A percentile compares a stretch with the other conserved stretches of the same genome.
phyloP scores from a whole-genome alignment of 805 yeast genomes.

The Yueomyces sinensis region DNA sequence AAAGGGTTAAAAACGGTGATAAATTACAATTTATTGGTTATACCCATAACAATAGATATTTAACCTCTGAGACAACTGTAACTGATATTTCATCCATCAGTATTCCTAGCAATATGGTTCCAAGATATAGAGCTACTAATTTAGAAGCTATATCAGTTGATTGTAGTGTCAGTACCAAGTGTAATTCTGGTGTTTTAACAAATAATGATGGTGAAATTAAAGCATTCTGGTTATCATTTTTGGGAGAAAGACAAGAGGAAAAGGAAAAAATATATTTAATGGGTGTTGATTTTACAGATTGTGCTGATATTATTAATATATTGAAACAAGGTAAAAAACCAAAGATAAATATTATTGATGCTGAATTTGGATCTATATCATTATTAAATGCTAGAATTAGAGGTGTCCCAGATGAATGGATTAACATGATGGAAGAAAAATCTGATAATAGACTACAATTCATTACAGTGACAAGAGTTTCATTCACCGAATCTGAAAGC shows the following conservation, averaged over 20 bases:
- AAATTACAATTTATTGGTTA: slow-evolving; percentile 69
- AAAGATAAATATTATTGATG: slow-evolving; percentile 56
- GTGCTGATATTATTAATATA: slow-evolving; percentile 40
- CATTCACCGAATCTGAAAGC: slow-evolving; percentile 31
- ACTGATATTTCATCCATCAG: slow-evolving; percentile 65
- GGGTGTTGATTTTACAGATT: slow-evolving; percentile 66
- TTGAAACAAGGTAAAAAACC: slow-evolving; percentile 41
- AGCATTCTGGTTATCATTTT: slow-evolving; percentile 74
- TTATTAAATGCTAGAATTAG: slow-evolving; percentile 66
- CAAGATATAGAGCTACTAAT: slow-evolving; percentile 78
- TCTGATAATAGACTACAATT: slow-evolving; percentile 59
- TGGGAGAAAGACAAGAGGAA: slow-evolving; percentile 58
- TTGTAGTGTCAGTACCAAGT: slow-evolving; percentile 55
- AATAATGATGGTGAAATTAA: slow-evolving; percentile 68
- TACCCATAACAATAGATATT: slow-evolving; percentile 54
- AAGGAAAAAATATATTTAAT: slow-evolving; percentile 53
- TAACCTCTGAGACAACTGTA: slow-evolving; percentile 62
- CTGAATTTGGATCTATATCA: slow-evolving; percentile 59
- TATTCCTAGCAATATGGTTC: slow-evolving; percentile 56
- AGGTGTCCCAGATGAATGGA: slow-evolving; percentile 85
- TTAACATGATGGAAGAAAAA: slow-evolving; percentile 47
- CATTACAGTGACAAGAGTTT: slow-evolving; percentile 54
- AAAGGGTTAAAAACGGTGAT: slow-evolving; percentile 61
- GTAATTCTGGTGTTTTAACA: slow-evolving; percentile 67
- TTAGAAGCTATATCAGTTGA: slow-evolving; percentile 68